Evolutionary conservation across 1,284 basidiomycete species (phyloP).

Genomic region (Sporisorium reilianum): DNA sequence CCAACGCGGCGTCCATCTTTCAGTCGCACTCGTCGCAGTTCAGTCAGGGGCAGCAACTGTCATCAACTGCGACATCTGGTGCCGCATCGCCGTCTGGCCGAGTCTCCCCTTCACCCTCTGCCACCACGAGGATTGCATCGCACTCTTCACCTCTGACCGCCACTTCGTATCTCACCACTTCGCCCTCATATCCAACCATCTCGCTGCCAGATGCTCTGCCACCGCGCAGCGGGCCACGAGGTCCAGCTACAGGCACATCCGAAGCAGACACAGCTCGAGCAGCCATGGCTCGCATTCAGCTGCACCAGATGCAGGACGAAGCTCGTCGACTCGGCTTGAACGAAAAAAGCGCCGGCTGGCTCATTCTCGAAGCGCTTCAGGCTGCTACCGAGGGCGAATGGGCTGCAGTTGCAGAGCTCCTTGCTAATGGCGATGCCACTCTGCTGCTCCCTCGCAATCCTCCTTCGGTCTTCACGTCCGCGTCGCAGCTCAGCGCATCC

Average conservation of each 20-base stretch:
- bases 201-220: slow-evolving; percentile 12
- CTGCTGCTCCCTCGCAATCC: slow-evolving; percentile 80
- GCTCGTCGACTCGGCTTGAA: slow-evolving; percentile 29
- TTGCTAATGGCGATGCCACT: slow-evolving; percentile 79
- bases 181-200: slow-evolving; percentile 29
- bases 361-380: slow-evolving; percentile 78
- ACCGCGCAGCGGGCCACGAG: slow-evolving; percentile 6
- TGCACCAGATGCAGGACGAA: slow-evolving; percentile 31
- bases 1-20: slow-evolving; percentile 21
- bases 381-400: slow-evolving; percentile 80
- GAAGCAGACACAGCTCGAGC: slow-evolving; percentile 10
- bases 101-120: not conserved
- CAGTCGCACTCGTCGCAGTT: slow-evolving; percentile 22
- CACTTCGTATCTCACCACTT: slow-evolving; percentile 20
- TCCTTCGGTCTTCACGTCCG: slow-evolving; percentile 66
- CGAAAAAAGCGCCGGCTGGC: slow-evolving; percentile 35
- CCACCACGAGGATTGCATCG: not conserved
- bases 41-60: not conserved
- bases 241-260: not conserved
- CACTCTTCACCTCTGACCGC: slow-evolving; percentile 11
- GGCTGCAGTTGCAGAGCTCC: slow-evolving; percentile 78
- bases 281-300: slow-evolving; percentile 18
- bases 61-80: not conserved
- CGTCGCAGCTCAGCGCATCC: slow-evolving; percentile 23
- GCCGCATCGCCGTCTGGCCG: slow-evolving; percentile 1